Conservation (phyloP, 164 flowering plant genomes). For the Akebia trifoliata region DNA sequence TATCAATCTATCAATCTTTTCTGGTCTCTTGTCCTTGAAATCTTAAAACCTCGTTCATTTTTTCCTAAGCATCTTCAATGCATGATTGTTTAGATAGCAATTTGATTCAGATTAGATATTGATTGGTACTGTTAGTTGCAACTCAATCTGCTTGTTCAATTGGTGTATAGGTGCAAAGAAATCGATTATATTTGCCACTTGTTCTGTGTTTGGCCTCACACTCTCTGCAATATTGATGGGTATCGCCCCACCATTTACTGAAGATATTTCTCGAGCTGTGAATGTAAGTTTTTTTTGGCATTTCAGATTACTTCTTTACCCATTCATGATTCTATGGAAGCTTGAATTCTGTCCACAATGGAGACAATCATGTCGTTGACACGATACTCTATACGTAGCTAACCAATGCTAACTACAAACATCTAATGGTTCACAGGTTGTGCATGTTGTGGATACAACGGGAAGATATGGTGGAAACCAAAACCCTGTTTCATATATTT, state of each 20-base stretch:
- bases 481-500: slow-evolving; percentile 58
- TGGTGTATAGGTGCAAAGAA: slow-evolving; percentile 51
- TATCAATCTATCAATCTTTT: too few species aligned
- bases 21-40: too few species aligned
- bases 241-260: slow-evolving; percentile 62
- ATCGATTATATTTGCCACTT: slow-evolving; percentile 36
- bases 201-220: slow-evolving; percentile 54
- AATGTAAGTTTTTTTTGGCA: slow-evolving; percentile 51
- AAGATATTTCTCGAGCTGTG: slow-evolving; percentile 73
- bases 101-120: neutral
- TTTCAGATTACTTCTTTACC: neutral
- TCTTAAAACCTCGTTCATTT: neutral
- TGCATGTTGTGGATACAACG: slow-evolving; percentile 83
- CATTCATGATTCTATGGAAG: neutral
- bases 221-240: slow-evolving; percentile 48
- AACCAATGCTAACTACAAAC: too few species aligned
- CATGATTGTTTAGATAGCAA: neutral
- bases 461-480: slow-evolving; percentile 33
- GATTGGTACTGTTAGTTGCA: neutral
- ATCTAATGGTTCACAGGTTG: slow-evolving; percentile 49
- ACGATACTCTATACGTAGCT: neutral
- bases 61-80: neutral
- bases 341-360: neutral
- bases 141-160: slow-evolving; percentile 6
- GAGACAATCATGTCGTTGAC: neutral